Base-by-base conservation (phyloP, 345 rosid species). In the Geranium brycei region DNA sequence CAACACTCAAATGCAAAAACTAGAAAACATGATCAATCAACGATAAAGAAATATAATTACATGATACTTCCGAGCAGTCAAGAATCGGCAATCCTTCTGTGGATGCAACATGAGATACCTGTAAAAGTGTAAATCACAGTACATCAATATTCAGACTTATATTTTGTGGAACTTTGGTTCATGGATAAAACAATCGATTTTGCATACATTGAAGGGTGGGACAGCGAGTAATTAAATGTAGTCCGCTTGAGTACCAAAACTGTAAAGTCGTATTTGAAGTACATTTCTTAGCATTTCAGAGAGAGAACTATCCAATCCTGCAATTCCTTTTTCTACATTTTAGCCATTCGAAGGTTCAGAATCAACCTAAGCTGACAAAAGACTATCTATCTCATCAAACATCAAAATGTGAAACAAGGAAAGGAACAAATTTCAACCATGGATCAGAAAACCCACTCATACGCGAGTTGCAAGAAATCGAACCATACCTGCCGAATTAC, bases 51-150 rank as follows among this genome's bases (percentile, higher is more conserved):
- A 64, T 76, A 53, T 58, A 19, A 70, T 64, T 84, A 87, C 98
- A 86, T 76, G 88, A 65, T 70, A 86, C 69, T 73, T 82, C 35
- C 28, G 91, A 81, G 78, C 89, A 82, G 74, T 92, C 98, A 61
- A 38, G 73, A 12, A 92, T 63, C 0, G 90, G 86, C 72, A 87
- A 73, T 68, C 96, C 97, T 80, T 85, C 82, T 63, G 61, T 35
- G 1, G 81, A 87, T 58, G 90, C 95, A 79, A 73, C 61, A 69
- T 86, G 95, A 67, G 99, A 92, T 14, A 71, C 91, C 99, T 92
- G 80, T 66, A 23, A 23, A 23, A 23, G 28, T 23, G 28, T 23
- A 60, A 75, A 69, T 65, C 40, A 67, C 73, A 68, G 64, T 66
- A 67, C 30, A 2, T 32, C 62, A 59, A 58, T 11, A 13, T 17